Base-by-base conservation (phyloP, 495 filamentous ascomycete species). In the Parachaetomium inaequale region DNA sequence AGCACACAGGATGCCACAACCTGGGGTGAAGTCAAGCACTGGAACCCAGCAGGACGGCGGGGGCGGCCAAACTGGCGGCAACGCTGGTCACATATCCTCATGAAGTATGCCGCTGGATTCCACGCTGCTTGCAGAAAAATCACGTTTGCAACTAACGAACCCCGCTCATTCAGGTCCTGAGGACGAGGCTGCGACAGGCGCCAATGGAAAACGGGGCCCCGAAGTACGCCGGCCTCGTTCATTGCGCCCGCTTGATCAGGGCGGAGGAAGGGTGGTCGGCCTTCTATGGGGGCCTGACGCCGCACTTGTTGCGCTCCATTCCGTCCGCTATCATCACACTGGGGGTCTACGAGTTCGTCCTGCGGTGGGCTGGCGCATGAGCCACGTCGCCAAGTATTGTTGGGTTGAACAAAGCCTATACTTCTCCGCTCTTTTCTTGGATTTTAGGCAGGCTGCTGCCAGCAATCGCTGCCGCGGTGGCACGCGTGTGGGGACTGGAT, bases 11-110 rank as follows among this genome's bases (percentile, higher is more conserved):
- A 55, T 3, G 19, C 34, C 19, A n/a, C 34, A 21, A 25, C n/a
- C 15, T 55, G 52, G 52, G 52, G 17, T 26, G 52, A 55, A 26
- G 52, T 28, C 12, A 42, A 28, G 52, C 52, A 55, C 52, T 55
- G 52, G 52, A 25, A 42, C 34, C 32, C 19, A 54, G 51, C 21
- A 31, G 51, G 19, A 31, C 51, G 1, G 51, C 51, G 31, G 51
- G 51, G 5, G 28, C 51, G n/a, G 51, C 51, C 8, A 54, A 54
- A 15, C 32, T 54, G 51, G 36, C 19, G 0, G 51, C 51, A 2
- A 38, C n/a, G 5, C n/a, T 55, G 52, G 23, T 40, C 23, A 55
- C 52, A 15, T 55, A 40, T 14, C 34, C 34, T 17, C 32, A 54
- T 26, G 51, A 54, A 31, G 34, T 40, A 55, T 28, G 34, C 19